Evolutionary conservation across 2,329 filamentous ascomycete species (phyloP).

Genomic region (Trichoderma arundinaceum): DNA sequence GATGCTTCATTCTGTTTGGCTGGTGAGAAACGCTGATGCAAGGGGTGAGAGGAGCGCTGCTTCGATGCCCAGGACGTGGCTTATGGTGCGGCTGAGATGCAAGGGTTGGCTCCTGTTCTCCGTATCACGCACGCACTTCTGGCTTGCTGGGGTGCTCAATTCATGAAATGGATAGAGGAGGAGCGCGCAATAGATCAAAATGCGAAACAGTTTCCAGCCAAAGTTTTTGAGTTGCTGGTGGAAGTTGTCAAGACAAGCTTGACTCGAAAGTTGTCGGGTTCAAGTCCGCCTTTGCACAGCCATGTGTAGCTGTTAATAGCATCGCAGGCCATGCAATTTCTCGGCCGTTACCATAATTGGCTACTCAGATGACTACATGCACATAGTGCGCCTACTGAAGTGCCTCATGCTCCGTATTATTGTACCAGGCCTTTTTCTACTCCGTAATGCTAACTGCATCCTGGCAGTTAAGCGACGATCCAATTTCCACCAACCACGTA

Average conservation of each 20-base stretch:
- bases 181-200: neutral
- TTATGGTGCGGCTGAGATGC: constrained; percentile 11
- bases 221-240: neutral
- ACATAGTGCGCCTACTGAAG: neutral
- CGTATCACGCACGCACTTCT: too few relatives aligned
- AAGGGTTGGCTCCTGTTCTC: neutral
- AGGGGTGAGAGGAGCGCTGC: neutral
- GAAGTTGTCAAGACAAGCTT: neutral
- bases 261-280: too few relatives aligned
- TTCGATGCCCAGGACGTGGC: too few relatives aligned
- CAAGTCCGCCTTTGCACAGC: too few relatives aligned
- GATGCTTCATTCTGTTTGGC: neutral
- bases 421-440: too few relatives aligned
- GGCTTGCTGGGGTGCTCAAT: neutral
- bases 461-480: too few relatives aligned
- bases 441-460: too few relatives aligned
- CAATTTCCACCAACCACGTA: too few relatives aligned
- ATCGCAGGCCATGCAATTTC: neutral
- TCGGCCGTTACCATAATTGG: neutral
- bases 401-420: neutral
- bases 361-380: neutral
- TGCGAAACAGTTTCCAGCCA: neutral
- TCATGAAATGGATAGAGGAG: neutral
- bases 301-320: neutral
- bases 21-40: neutral